These are phyloP conservation scores for Cytospora schulzeri DNA, from an alignment of 2,329 filamentous ascomycete species.

Conservation along the genomic window DNA sequence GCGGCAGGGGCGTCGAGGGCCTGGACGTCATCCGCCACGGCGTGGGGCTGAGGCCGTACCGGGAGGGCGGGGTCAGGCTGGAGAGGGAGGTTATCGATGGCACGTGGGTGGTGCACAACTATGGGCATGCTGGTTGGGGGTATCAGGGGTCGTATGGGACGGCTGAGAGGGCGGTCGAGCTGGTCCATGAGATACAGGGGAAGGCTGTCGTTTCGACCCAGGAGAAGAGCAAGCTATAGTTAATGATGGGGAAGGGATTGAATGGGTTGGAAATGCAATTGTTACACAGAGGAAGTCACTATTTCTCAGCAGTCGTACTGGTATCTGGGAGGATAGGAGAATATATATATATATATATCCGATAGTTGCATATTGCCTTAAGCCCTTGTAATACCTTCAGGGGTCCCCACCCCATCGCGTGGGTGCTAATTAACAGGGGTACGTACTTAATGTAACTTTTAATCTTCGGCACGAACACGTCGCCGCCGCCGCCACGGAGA, in stretches of 20 bases:
- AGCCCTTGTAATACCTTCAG: neutral
- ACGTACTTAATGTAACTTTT: neutral
- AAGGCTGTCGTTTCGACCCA: constrained; percentile 35
- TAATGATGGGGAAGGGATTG: neutral
- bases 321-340: neutral
- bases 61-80: constrained; percentile 72
- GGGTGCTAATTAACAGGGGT: constrained; percentile 14
- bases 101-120: constrained; percentile 74
- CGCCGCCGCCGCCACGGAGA: constrained; percentile 4
- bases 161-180: constrained; percentile 63
- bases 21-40: constrained; percentile 78
- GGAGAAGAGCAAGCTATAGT: constrained; percentile 20
- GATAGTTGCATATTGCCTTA: neutral
- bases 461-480: constrained; percentile 15
- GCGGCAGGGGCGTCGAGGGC: constrained; percentile 68
- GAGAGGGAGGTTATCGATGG: constrained; percentile 71
- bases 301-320: neutral
- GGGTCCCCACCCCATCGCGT: neutral
- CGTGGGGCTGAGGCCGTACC: constrained; percentile 77
- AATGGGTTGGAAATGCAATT: neutral
- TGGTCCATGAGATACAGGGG: constrained; percentile 63
- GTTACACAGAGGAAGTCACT: neutral
- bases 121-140: constrained; percentile 79
- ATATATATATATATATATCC: neutral
- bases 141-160: constrained; percentile 73